Conservation (phyloP, 257 asterid species). For the Fraxinus cuspidata region DNA sequence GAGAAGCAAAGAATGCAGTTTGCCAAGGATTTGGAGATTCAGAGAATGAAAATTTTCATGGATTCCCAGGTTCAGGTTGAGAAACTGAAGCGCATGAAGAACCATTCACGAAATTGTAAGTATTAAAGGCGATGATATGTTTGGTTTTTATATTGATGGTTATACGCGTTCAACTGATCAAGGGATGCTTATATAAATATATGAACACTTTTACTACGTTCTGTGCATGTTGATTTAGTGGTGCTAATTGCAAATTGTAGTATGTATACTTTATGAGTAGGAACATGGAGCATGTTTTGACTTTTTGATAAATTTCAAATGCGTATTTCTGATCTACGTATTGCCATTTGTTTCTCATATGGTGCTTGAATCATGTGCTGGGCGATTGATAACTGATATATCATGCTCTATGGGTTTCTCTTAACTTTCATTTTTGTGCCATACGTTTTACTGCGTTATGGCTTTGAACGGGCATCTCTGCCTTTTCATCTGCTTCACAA, state of each 20-base stretch:
- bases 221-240: conserved; percentile 1
- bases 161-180: conserved; percentile 10
- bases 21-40: conserved; percentile 83
- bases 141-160: conserved; percentile 8
- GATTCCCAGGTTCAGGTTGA: conserved; percentile 78
- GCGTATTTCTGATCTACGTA: not conserved
- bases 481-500: not conserved
- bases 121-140: not conserved
- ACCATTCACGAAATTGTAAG: conserved; percentile 53
- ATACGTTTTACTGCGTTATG: not conserved
- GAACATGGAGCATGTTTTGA: not conserved
- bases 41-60: conserved; percentile 76
- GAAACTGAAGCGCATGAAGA: conserved; percentile 59
- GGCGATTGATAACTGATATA: not conserved
- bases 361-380: not conserved
- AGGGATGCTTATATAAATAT: not conserved
- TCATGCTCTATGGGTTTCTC: not conserved
- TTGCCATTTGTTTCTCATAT: not conserved
- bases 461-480: not conserved
- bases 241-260: conserved; percentile 3
- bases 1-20: conserved; percentile 93
- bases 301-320: not conserved
- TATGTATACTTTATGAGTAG: not conserved
- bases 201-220: not conserved
- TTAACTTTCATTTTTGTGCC: not conserved